phyloP scores from a whole-genome alignment of 306 rosid species.

The Hippophae gyantsensis region DNA sequence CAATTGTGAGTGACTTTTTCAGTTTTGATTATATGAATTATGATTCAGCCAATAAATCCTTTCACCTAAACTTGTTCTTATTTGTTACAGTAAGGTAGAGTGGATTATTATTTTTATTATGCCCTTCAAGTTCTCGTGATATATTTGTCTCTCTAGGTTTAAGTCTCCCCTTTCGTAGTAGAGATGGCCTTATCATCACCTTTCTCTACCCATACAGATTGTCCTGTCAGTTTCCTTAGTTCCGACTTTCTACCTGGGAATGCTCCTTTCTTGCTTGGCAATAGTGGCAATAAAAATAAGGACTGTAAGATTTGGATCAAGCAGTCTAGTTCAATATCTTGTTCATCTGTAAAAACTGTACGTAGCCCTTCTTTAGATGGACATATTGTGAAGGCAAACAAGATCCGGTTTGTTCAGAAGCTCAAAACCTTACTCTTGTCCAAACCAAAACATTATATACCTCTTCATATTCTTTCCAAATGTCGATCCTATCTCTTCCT shows the following conservation, averaged over 20 bases:
- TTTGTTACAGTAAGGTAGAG: too few relatives aligned
- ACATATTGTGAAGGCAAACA: conserved; percentile 59
- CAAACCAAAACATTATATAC: conserved; percentile 73
- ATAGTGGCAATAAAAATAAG: conserved; percentile 16
- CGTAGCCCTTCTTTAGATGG: conserved; percentile 58
- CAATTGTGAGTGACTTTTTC: too few relatives aligned
- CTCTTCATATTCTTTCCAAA: conserved; percentile 59
- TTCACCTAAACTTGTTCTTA: too few relatives aligned
- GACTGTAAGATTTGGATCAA: background rate
- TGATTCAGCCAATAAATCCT: too few relatives aligned
- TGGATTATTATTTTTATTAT: too few relatives aligned
- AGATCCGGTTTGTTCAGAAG: conserved; percentile 72
- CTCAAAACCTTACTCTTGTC: conserved; percentile 73
- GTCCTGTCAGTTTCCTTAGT: conserved; percentile 17
- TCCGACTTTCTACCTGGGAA: conserved; percentile 35
- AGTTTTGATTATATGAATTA: too few relatives aligned
- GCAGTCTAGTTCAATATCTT: conserved; percentile 30
- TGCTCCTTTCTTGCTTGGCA: conserved; percentile 20
- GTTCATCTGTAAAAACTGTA: conserved; percentile 59
- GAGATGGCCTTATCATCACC: conserved; percentile 37
- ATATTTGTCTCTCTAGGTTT: too few relatives aligned
- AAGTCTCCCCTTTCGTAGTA: too few relatives aligned
- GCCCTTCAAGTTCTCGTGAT: too few relatives aligned
- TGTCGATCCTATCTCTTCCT: conserved; percentile 68
- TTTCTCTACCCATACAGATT: conserved; percentile 28